Conservation (phyloP, 2,329 filamentous ascomycete genomes). For the Penicillium sp. region DNA sequence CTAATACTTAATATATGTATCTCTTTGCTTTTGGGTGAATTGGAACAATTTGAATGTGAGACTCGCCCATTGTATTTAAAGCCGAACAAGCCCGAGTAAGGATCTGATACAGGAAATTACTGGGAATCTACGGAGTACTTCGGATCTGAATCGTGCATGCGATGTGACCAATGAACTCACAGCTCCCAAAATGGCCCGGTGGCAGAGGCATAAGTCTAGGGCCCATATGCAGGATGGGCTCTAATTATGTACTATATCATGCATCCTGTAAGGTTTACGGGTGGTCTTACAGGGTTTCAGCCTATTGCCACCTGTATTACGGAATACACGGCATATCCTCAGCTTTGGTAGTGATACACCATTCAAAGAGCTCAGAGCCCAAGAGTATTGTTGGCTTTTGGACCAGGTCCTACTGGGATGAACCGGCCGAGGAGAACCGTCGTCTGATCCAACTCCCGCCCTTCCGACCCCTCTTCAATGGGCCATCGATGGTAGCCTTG, state of each 20-base stretch:
- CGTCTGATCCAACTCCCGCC: background rate
- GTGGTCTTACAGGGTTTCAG: background rate
- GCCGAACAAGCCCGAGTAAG: background rate
- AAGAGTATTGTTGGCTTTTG: background rate
- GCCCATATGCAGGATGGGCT: background rate
- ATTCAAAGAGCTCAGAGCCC: background rate
- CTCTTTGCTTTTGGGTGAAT: background rate
- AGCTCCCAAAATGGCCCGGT: background rate
- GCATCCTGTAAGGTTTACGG: background rate
- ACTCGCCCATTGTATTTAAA: background rate
- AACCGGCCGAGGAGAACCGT: constrained; percentile 1
- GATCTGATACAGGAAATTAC: background rate
- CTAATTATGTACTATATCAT: background rate
- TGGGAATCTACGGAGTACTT: background rate
- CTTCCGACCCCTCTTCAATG: background rate
- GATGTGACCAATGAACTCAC: background rate
- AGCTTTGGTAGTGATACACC: background rate
- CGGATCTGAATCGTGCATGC: background rate
- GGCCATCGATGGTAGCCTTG: background rate
- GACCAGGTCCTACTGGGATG: background rate
- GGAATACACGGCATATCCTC: background rate
- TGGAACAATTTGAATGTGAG: background rate
- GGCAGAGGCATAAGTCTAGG: background rate
- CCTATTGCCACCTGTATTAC: background rate
- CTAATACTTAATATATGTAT: background rate